Conservation (phyloP, 441 rosid genomes). For the Adansonia madagascariensis region DNA sequence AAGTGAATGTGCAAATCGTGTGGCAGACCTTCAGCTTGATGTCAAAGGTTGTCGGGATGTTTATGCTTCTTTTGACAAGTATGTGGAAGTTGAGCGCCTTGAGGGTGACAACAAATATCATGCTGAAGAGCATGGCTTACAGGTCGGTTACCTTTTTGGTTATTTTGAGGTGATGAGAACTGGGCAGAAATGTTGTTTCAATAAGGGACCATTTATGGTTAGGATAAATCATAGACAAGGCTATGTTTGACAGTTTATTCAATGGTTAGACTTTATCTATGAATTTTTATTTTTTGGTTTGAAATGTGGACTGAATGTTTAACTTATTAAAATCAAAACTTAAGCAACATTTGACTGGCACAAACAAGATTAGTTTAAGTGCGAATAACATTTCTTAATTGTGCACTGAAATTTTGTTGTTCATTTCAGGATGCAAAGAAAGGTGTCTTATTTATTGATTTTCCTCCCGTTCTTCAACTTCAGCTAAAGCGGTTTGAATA, state of each 20-base stretch:
- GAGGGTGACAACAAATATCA: slow-evolving; percentile 98
- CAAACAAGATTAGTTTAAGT: slow-evolving; percentile 1
- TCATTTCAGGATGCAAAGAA: slow-evolving; percentile 63
- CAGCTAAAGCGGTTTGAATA: slow-evolving; percentile 94
- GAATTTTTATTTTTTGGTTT: background rate
- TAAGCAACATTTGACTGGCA: background rate
- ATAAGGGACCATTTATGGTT: background rate
- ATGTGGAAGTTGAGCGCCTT: slow-evolving; percentile 95
- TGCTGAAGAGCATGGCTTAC: slow-evolving; percentile 88
- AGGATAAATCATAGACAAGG: background rate
- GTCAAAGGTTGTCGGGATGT: slow-evolving; percentile 97
- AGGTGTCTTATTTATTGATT: too few species aligned
- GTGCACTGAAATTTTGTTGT: background rate
- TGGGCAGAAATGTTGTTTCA: background rate
- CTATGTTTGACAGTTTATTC: background rate
- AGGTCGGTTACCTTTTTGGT: slow-evolving; percentile 52
- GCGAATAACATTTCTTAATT: background rate
- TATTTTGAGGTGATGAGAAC: slow-evolving; percentile 1
- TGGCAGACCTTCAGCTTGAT: slow-evolving; percentile 95
- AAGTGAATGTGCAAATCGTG: background rate
- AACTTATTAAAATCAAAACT: background rate
- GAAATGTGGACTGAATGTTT: background rate
- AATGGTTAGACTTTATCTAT: background rate
- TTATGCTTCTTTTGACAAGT: slow-evolving; percentile 93
- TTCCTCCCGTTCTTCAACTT: slow-evolving; percentile 82